Base-by-base conservation (phyloP, 225 moss, liverwort and hornwort species). In the Antitrichia curtipendula region DNA sequence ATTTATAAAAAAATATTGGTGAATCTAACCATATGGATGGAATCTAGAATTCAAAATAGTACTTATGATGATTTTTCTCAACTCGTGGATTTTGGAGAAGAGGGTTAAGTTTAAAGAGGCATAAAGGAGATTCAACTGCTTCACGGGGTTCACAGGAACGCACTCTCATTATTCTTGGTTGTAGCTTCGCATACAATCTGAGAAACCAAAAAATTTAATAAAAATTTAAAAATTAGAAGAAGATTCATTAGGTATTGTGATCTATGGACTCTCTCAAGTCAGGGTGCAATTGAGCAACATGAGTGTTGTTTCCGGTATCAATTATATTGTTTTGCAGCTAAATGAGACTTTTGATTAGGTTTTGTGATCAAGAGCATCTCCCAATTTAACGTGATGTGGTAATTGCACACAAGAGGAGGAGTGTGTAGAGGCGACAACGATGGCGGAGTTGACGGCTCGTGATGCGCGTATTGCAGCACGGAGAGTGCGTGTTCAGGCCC, bases 401-500 rank as follows among this genome's bases (percentile, higher is more conserved):
- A 21, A 29, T 82, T 58, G 17, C 2, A 7, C 36, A 6, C 7
- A 14, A 73, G 34, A 21, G 7, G 19, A 57, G 66, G 40, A 9
- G 77, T 62, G 61, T 45, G 6, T 38, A 57, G 43, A 54, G 47
- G 56, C 15, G 2, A 22, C 31, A 82, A 32, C 7, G 4, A 83
- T 83, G 70, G 83, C 57, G 5, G 91, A 94, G 34, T 78, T 91
- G 68, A 88, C 61, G 34, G 92, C 90, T 73, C 90, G 92, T 7
- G 93, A 95, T 64, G 88, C 80, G 2, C 93, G 93, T 22, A 92
- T 93, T 72, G 95, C 88, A 40, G 78, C 83, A 27, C 86, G 95
- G 19, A 81, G 93, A 38, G 95, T 83, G 6, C 92, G 93, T 36
- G 87, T 95, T 43, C 89, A 88, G 80, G 91, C 95, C 2, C 86